phyloP scores from a whole-genome alignment of 2,329 filamentous ascomycete genomes.

The Fusarium metavorans region DNA sequence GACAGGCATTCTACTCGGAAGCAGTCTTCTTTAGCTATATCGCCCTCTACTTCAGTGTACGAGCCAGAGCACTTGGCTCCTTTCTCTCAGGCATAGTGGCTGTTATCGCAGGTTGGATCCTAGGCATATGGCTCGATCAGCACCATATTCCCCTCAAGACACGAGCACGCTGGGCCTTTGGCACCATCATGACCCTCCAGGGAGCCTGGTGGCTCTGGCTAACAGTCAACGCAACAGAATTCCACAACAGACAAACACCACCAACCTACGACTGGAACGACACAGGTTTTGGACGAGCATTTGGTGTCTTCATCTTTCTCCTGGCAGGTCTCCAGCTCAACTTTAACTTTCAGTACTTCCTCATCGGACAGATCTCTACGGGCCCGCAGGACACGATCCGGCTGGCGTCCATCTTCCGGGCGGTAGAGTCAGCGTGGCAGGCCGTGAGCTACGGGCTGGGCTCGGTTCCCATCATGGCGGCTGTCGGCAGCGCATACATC shows the following conservation, averaged over 20 bases:
- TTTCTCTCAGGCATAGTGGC: slow-evolving; percentile 1
- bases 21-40: not conserved
- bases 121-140: slow-evolving; percentile 33
- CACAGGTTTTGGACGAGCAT: not conserved
- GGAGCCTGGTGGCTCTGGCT: not conserved
- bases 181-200: not conserved
- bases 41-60: not conserved
- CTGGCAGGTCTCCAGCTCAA: not conserved
- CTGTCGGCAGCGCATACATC: not conserved
- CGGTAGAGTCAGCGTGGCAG: not conserved
- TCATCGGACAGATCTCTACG: not conserved
- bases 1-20: not conserved
- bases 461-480: not conserved
- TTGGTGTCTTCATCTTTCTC: not conserved
- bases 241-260: not conserved
- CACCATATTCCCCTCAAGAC: slow-evolving; percentile 38
- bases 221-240: not conserved
- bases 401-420: not conserved
- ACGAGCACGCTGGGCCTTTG: not conserved
- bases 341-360: not conserved
- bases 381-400: not conserved
- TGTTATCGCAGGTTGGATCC: not conserved
- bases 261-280: not conserved
- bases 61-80: not conserved
- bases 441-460: not conserved